Conservation (phyloP, 2,329 filamentous ascomycete genomes). For the Chaetomium sp. region DNA sequence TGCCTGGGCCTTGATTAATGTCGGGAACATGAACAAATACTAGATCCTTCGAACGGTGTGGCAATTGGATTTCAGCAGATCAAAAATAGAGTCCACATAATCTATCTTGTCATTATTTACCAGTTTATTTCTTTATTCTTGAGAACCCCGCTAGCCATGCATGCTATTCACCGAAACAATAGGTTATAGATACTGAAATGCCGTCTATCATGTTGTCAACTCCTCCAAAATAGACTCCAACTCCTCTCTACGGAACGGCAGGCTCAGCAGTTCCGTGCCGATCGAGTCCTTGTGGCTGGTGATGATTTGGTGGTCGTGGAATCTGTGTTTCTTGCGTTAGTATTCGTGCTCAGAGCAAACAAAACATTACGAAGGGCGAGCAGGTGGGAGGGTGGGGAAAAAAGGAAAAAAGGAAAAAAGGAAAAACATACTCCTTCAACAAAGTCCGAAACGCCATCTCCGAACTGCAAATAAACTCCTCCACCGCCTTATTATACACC, state of each 20-base stretch:
- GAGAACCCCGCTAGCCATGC: neutral
- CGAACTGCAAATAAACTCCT: slow-evolving; percentile 94
- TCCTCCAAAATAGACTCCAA: slow-evolving; percentile 86
- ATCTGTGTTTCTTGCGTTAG: slow-evolving; percentile 44
- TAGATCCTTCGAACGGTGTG: too few species aligned
- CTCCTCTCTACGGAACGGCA: slow-evolving; percentile 83
- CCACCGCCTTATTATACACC: slow-evolving; percentile 89
- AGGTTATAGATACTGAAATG: neutral
- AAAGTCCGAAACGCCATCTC: slow-evolving; percentile 93
- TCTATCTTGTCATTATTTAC: too few species aligned
- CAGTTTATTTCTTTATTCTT: neutral
- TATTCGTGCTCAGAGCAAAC: neutral
- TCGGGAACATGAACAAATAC: too few species aligned
- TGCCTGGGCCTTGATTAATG: too few species aligned
- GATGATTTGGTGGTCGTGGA: slow-evolving; percentile 97
- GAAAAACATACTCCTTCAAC: slow-evolving; percentile 68
- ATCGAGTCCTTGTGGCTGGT: slow-evolving; percentile 78
- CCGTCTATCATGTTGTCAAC: slow-evolving; percentile 33
- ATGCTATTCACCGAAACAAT: neutral
- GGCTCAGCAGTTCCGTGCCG: slow-evolving; percentile 76
- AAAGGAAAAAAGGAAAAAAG: neutral
- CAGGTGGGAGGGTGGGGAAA: neutral
- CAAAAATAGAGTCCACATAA: too few species aligned
- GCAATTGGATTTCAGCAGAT: too few species aligned
- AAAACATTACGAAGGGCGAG: too few species aligned